Conservation (phyloP, 73 alveolate species). For the Stentor roeselii region DNA sequence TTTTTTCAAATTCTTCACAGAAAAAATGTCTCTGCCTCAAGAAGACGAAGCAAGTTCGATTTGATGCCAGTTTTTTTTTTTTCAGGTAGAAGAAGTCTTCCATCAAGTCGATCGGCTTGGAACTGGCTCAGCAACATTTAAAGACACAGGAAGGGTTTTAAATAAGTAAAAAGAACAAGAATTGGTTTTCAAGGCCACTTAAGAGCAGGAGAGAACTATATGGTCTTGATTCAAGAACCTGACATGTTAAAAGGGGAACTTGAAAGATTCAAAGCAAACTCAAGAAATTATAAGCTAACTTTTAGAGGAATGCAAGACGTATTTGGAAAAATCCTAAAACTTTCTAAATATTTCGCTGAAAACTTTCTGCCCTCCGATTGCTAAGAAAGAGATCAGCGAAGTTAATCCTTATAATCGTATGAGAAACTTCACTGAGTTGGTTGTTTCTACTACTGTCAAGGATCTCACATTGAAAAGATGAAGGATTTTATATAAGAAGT, state of each 20-base stretch:
- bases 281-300: background rate
- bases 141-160: background rate
- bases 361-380: background rate
- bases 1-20: background rate
- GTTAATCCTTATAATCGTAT: background rate
- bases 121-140: background rate
- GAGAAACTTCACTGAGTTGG: constrained; percentile 16
- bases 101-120: background rate
- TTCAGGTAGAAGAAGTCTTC: background rate
- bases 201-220: background rate
- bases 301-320: background rate
- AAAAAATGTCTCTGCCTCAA: background rate
- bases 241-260: background rate
- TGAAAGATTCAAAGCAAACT: background rate
- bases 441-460: constrained; percentile 40
- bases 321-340: background rate
- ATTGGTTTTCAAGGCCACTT: constrained; percentile 28
- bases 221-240: background rate
- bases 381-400: background rate
- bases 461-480: constrained; percentile 63
- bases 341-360: background rate
- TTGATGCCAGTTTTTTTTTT: background rate
- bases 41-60: background rate
- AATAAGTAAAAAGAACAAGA: constrained; percentile 12
- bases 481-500: constrained; percentile 84